Evolutionary conservation across 164 flowering plant species (phyloP), one percentile per base, ranked within the genome.

Genomic region (Tetracentron sinense): DNA sequence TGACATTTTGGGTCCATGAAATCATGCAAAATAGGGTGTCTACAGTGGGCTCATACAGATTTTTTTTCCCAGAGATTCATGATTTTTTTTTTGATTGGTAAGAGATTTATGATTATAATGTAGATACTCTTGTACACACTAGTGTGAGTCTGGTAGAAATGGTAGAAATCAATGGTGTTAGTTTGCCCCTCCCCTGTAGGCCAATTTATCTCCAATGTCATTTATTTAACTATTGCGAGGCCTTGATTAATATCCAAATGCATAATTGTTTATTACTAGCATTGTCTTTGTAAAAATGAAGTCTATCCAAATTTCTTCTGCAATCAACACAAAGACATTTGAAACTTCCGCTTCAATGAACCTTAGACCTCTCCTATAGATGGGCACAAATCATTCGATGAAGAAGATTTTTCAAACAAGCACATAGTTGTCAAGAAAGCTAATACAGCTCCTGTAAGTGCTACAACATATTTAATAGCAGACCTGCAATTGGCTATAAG

Each of bases 401-500:
- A 85, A 31, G 91, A 86, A 6, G 96, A 89, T 35, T 60, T 78
- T 61, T 57, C 84, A 54, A 76, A 63, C 51, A 85, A 83, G 68
- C 84, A 87, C 46, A 62, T 82, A 54, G 68, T 77, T 60, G 76
- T 72, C 48, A 88, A 88, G 81, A 88, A 85, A 74, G 57, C 70
- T 50, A 74, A 67, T 42, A 75, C 65, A 15, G 79, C 76, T 66
- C 79, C 85, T 22, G 70, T 77, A 65, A 78, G 80, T 65, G 85
- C 81, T 33, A 66, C 65, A 31, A 69, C 74, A n/a, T 92, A 81
- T 74, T 89, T 97, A 21, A 64, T 92, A 69, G 97, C 97, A 27
- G 99, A 95, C 69, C 79, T 95, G 65, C 97, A 95, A 74, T 84
- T 90, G 67, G 97, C 97, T 51, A 95, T 97, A 20, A 82, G 81